Percentiles rank a stretch among this genome's conserved stretches.
phyloP scores from a whole-genome alignment of 106 monocot genomes.

The Dioscorea dumetorum region DNA sequence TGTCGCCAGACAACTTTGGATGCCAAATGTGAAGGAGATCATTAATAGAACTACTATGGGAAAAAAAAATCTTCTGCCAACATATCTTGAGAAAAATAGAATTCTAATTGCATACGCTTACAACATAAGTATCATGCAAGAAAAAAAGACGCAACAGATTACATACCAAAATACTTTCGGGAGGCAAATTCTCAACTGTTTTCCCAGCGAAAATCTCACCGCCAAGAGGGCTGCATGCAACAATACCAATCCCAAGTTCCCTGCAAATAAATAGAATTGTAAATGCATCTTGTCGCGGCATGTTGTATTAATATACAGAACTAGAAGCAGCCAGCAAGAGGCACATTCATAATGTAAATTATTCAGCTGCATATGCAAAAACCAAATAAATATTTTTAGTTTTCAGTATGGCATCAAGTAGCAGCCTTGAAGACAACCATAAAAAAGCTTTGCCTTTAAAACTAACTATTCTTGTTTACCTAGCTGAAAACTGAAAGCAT shows the following conservation, averaged over 20 bases:
- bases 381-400: no score
- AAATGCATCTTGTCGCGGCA: neutral
- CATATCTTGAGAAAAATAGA: no score
- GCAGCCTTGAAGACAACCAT: no score
- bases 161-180: slow-evolving; percentile 13
- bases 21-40: slow-evolving; percentile 10
- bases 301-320: neutral
- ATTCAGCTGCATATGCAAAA: slow-evolving; percentile 8
- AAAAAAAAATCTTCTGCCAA: no score
- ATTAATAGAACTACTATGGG: neutral
- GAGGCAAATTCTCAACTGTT: slow-evolving; percentile 24
- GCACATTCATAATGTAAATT: neutral
- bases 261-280: slow-evolving; percentile 5
- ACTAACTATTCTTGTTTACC: no score
- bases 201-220: slow-evolving; percentile 47
- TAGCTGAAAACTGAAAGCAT: no score
- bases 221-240: slow-evolving; percentile 50
- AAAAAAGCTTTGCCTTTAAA: slow-evolving; percentile 15
- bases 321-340: neutral
- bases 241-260: slow-evolving; percentile 48
- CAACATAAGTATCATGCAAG: no score
- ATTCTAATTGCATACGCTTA: no score
- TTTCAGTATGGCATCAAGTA: no score
- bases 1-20: slow-evolving; percentile 33
- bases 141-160: neutral